Base-by-base conservation (phyloP, 352 stramenopile species). In the Phytophthora capsici region DNA sequence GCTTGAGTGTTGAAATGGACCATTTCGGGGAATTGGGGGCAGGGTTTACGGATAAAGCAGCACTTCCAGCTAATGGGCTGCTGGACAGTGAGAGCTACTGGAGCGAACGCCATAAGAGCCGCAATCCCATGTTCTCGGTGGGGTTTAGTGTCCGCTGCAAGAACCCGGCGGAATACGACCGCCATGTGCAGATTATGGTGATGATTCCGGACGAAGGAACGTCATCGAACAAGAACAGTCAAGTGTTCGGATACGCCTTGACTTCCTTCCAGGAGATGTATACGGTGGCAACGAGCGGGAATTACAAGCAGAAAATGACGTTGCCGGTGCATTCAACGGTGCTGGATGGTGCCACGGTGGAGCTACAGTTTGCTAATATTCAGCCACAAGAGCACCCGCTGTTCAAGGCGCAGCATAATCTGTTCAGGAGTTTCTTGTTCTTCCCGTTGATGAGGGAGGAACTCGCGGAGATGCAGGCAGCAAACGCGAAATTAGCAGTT, bases 251-350 rank as follows among this genome's bases (percentile, higher is more conserved):
- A 3, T 86, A 86, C 56, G 85, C 82, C 26, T 66, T 86, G 50
- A 86, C 85, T n/a, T 90, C 85, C 0, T 93, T 93, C 62, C 85
- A 91, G 40, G 81, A 93, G 49, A 78, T 93, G 68, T 88, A 81
- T 34, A 78, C 80, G 25, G 74, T 93, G 30, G 82, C 82, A 4
- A 88, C 64, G 0, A 90, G 71, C 48, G 79, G 85, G 1, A 77
- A 81, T 23, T 91, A 63, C 57, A 65, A 75, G 41, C 85, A 91
- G 61, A 76, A 66, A 23, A 78, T 91, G 66, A 91, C 75, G 48
- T 63, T 93, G 6, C 82, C 85, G 0, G 79, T 93, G 23, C 80
- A 89, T 41, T 93, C 85, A 3, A 70, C 61, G 0, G 79, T 91
- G 28, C 40, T 76, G 17, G 78, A 93, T 20, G 81, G 81, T 26